phyloP scores from a whole-genome alignment of 208 protist genomes.

The Acanthamoeba healyi region DNA sequence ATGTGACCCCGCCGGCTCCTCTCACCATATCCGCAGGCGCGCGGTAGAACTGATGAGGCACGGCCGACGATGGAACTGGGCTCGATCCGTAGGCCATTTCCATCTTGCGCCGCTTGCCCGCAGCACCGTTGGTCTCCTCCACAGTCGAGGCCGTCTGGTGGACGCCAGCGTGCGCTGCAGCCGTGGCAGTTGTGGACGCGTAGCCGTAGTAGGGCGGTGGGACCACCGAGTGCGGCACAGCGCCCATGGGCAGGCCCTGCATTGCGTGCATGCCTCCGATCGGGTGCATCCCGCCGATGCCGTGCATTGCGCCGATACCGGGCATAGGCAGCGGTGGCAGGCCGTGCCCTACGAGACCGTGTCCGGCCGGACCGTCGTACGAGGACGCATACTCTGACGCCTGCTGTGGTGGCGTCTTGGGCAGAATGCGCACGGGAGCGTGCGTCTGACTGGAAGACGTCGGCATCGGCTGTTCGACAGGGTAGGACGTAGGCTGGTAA shows the following conservation, averaged over 20 bases:
- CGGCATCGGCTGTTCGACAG: neutral
- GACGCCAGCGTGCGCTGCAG: neutral
- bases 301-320: neutral
- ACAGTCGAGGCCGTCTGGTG: neutral
- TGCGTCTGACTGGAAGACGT: neutral
- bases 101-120: constrained; percentile 23
- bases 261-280: neutral
- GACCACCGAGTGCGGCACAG: too few relatives aligned
- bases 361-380: neutral
- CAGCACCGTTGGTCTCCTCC: neutral
- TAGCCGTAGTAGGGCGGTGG: neutral
- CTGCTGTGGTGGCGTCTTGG: constrained; percentile 5
- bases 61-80: neutral
- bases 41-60: neutral
- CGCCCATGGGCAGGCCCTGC: constrained; percentile 9
- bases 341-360: neutral
- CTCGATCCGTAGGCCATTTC: neutral
- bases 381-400: neutral
- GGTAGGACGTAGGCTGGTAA: neutral
- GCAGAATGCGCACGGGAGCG: neutral
- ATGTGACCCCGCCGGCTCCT: neutral
- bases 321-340: neutral
- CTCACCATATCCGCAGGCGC: neutral
- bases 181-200: neutral
- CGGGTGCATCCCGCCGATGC: constrained; percentile 13